Percentiles rank a stretch among this genome's conserved stretches.
Conservation (phyloP, 306 rosid genomes). For the Cucurbita ficifolia region DNA sequence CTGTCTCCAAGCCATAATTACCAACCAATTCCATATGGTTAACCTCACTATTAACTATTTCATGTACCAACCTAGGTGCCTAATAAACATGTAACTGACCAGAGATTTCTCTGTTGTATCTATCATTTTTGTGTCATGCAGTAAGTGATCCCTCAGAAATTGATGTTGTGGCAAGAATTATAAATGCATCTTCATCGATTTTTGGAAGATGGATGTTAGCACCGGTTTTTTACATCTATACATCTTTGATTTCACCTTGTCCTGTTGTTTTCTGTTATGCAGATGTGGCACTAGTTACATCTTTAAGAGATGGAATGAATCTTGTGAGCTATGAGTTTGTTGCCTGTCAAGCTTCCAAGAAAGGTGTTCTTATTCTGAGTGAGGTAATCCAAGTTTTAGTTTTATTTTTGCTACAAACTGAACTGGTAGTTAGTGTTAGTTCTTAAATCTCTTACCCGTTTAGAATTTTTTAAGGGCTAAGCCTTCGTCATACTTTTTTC, state of each 20-base stretch:
- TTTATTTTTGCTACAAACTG: not conserved
- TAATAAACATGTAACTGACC: not conserved
- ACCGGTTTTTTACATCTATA: not conserved
- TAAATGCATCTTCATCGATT: not conserved
- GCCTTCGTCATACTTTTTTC: not conserved
- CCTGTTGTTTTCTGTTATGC: slow-evolving; percentile 7
- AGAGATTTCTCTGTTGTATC: not conserved
- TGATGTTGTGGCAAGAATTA: not conserved
- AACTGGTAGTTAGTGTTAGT: not conserved
- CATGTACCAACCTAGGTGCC: not conserved
- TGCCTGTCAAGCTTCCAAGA: slow-evolving; percentile 88
- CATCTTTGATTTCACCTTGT: not conserved
- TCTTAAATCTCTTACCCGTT: not conserved
- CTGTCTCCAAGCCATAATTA: not conserved
- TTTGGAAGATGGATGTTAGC: not conserved
- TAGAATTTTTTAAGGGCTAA: not conserved
- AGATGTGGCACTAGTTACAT: slow-evolving; percentile 96
- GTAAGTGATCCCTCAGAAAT: not conserved
- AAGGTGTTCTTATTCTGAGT: slow-evolving; percentile 91
- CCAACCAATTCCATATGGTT: not conserved
- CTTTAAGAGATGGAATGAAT: slow-evolving; percentile 97
- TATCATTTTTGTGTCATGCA: not conserved
- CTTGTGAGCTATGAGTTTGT: slow-evolving; percentile 96
- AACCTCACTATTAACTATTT: not conserved
- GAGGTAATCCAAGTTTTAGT: slow-evolving; percentile 40